Evolutionary conservation across 2,329 filamentous ascomycete genomes (phyloP).

Genomic region (Sarocladiaceae sp.): DNA sequence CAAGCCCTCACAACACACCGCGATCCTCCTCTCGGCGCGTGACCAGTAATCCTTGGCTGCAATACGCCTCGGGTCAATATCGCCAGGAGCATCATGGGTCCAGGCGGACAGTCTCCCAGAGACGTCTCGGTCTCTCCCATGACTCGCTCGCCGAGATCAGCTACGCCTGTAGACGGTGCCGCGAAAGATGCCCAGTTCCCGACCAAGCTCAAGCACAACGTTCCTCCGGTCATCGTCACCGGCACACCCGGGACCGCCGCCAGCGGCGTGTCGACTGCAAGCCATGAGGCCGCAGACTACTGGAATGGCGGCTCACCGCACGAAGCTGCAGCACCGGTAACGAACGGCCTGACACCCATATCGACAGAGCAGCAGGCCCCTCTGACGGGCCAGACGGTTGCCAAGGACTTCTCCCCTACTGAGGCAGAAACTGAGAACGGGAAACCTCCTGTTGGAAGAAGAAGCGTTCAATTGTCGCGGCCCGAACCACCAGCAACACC

Average conservation of each 20-base stretch:
- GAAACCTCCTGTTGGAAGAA: conserved; percentile 21
- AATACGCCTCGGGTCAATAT: neutral
- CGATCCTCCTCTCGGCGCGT: neutral
- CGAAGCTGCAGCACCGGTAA: neutral
- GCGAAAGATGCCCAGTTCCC: conserved; percentile 10
- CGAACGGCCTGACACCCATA: neutral
- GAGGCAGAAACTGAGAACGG: neutral
- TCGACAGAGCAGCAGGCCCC: neutral
- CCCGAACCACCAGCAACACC: conserved; percentile 28
- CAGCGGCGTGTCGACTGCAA: neutral
- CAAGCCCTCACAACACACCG: neutral
- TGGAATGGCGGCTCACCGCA: conserved; percentile 10
- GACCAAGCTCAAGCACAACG: conserved; percentile 10
- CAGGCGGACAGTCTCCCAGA: conserved; percentile 10
- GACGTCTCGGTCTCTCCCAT: conserved; percentile 20
- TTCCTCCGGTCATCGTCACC: conserved; percentile 8
- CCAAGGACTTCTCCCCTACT: conserved; percentile 5
- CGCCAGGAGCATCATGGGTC: conserved; percentile 5
- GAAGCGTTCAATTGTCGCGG: conserved; percentile 72
- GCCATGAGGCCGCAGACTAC: conserved; percentile 11
- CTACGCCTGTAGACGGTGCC: conserved; percentile 10
- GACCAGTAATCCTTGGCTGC: conserved; percentile 2
- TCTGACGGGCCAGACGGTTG: neutral
- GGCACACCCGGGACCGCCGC: conserved; percentile 1
- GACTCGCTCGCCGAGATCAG: conserved; percentile 13